A percentile compares a stretch with the other conserved stretches of the same genome.
phyloP scores from a whole-genome alignment of 306 rosid species.

The Cicer chorassanicum region DNA sequence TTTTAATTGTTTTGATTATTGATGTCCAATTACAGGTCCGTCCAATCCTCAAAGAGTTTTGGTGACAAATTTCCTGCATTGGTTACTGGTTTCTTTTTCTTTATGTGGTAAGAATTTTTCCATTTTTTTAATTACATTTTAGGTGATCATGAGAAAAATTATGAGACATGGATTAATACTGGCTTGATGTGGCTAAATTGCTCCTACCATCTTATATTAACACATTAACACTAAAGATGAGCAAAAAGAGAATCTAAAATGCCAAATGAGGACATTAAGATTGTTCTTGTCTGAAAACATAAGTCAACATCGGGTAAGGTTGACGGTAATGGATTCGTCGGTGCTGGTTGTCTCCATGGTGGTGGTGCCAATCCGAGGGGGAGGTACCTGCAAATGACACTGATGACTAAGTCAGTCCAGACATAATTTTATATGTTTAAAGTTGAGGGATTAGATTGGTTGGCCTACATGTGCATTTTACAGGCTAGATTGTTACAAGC shows the following conservation, averaged over 20 bases:
- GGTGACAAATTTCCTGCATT: constrained; percentile 35
- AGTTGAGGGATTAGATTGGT: too few relatives aligned
- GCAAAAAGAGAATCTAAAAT: neutral
- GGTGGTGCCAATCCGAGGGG: too few relatives aligned
- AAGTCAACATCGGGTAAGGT: too few relatives aligned
- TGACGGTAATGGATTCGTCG: too few relatives aligned
- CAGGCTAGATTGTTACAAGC: neutral
- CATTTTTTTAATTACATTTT: neutral
- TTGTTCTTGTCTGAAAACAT: too few relatives aligned
- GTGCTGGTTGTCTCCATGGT: too few relatives aligned
- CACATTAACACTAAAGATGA: neutral
- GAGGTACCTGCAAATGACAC: too few relatives aligned
- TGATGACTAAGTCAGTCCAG: too few relatives aligned
- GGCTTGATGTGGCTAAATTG: neutral
- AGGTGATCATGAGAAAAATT: neutral
- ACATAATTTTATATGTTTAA: too few relatives aligned
- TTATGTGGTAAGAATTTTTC: constrained; percentile 13
- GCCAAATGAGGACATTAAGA: neutral
- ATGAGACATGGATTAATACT: neutral
- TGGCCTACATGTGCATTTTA: neutral
- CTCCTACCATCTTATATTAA: too few relatives aligned
- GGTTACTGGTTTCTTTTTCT: constrained; percentile 37
- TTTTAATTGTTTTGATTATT: neutral
- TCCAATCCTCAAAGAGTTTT: constrained; percentile 19
- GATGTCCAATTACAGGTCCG: constrained; percentile 22